phyloP scores from a whole-genome alignment of 1,139 yeast genomes.

The Debaryomyces sp. region DNA sequence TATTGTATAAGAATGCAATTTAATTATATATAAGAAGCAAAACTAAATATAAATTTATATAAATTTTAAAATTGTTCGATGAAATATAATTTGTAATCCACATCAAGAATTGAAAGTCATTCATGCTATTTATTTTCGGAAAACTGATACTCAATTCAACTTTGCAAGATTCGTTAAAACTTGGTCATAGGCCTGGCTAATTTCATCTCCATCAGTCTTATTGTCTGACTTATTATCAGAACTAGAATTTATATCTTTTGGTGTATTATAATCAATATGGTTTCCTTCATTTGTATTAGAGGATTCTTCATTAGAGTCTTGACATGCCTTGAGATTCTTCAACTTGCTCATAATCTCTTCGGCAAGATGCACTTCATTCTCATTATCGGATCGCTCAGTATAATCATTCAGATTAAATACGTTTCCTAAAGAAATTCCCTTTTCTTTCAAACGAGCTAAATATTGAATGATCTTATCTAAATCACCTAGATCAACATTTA shows the following conservation, averaged over 20 bases:
- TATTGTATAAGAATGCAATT: constrained; percentile 1
- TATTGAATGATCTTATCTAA: constrained; percentile 54
- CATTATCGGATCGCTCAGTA: constrained; percentile 7
- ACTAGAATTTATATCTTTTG: constrained; percentile 5
- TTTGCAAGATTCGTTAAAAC: constrained; percentile 43
- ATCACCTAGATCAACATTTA: constrained; percentile 50
- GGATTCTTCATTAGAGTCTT: constrained; percentile 7
- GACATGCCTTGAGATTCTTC: constrained; percentile 13
- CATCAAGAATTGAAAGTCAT: background rate
- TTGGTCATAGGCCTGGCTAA: constrained; percentile 54
- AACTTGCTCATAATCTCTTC: constrained; percentile 23
- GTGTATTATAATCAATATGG: constrained; percentile 6
- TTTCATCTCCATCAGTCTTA: constrained; percentile 24
- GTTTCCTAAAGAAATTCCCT: constrained; percentile 55
- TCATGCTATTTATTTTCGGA: background rate
- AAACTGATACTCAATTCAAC: background rate
- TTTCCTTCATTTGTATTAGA: constrained; percentile 6
- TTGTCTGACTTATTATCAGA: constrained; percentile 6
- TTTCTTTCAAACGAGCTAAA: constrained; percentile 50
- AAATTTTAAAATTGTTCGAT: background rate
- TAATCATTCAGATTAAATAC: constrained; percentile 40
- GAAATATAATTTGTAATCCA: background rate
- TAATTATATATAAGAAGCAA: background rate
- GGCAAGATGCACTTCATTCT: constrained; percentile 15
- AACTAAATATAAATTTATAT: background rate